Evolutionary conservation across 345 rosid species (phyloP).

Genomic region (Anacardium occidentale): DNA sequence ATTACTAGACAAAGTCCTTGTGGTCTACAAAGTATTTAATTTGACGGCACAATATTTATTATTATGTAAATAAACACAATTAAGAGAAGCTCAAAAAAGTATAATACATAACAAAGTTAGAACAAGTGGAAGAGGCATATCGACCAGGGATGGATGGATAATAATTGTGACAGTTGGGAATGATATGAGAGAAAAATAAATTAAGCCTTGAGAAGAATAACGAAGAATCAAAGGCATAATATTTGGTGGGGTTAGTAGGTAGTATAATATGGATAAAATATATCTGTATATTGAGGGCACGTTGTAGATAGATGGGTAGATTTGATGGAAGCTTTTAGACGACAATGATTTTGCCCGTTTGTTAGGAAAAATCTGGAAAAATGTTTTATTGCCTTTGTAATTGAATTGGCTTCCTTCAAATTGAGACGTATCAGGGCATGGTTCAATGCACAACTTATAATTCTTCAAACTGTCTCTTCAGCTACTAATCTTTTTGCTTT

Average conservation of each 20-base stretch:
- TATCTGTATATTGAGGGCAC: background rate
- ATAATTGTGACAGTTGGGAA: conserved; percentile 26
- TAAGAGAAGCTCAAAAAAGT: background rate
- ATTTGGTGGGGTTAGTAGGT: conserved; percentile 29
- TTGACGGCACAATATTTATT: too few relatives aligned
- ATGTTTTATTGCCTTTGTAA: conserved; percentile 23
- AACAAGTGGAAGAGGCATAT: background rate
- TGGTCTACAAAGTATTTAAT: too few relatives aligned
- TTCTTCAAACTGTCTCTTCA: background rate
- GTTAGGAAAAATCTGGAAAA: conserved; percentile 20
- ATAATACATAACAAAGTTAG: background rate
- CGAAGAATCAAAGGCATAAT: conserved; percentile 12
- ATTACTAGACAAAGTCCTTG: too few relatives aligned
- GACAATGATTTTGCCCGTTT: conserved; percentile 35
- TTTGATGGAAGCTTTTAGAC: conserved; percentile 34
- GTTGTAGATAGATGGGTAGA: background rate
- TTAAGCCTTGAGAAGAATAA: conserved; percentile 40
- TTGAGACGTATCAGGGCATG: conserved; percentile 26
- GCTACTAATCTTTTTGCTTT: conserved; percentile 10
- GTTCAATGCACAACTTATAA: conserved; percentile 29
- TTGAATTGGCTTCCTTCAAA: conserved; percentile 17
- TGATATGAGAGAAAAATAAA: conserved; percentile 13
- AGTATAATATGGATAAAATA: background rate
- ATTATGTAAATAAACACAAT: too few relatives aligned
- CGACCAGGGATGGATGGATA: conserved; percentile 12